Base-by-base conservation (phyloP, 2,329 filamentous ascomycete species). In the Beauveria australis region DNA sequence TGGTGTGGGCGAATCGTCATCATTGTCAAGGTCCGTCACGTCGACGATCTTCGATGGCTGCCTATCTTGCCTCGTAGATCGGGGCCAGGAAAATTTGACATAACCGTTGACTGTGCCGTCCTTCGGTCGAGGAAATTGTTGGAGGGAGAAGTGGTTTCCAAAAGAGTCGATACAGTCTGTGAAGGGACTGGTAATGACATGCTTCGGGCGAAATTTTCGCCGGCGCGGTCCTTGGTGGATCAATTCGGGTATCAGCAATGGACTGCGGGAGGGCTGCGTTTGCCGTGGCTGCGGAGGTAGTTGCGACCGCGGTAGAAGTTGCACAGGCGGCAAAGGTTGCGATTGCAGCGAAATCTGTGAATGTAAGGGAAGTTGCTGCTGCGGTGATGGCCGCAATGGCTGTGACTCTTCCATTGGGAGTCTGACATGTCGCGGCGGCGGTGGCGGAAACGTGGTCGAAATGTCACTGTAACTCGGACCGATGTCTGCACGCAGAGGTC, bases 71-170 rank as follows among this genome's bases (percentile, higher is more conserved):
- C 48, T 66, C 10, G 30, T 33, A 10, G 30, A 33, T 55, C 62
- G 63, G n/a, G 69, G 69, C 73, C 73, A 75, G 53, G 71, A 67
- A 52, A 75, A 73, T 58, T 75, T 75, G 61, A 75, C 68, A 62
- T 75, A 75, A 2, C 73, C 72, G 53, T 75, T 74, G 37, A 75
- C 71, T 48, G 67, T 67, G 18, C 73, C 73, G 46, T 72, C 69
- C 3, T 64, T 41, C 1, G 73, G 73, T 6, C 72, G 69, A 46
- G 48, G 12, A 58, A 70, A 75, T 2, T 65, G 69, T 30, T 46
- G 51, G 48, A 66, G 69, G 4, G 53, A 30, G 5, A 53, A 33
- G 1, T 62, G 63, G 22, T 65, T 60, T 22, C 69, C 66, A 52
- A 75, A 68, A 3, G 65, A 68, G 14, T 69, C 71, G 30, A 70